Base-by-base conservation (phyloP, 805 yeast species). In the Saccharomycopsis oosterbeekiorum region DNA sequence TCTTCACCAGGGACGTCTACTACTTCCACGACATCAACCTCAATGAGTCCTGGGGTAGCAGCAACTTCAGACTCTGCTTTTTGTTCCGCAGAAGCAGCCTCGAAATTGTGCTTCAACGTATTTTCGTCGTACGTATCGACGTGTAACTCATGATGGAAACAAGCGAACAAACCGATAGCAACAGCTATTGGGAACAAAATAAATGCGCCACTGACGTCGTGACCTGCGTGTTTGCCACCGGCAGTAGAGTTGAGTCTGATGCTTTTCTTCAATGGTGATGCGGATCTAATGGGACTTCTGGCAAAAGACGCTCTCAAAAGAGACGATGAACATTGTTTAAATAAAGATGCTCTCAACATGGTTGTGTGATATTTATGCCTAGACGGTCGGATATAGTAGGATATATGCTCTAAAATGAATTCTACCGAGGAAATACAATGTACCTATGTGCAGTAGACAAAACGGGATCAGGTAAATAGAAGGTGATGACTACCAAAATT, bases 1-100 rank as follows among this genome's bases (percentile, higher is more conserved):
- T 76, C 76, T 64, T 79, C 82, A 59, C 93, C 50, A 5, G 26
- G 21, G 6, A 42, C 53, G 2, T 47, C 50, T 8, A 40, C 12
- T 2, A 42, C 53, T 5, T 47, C 53, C 34, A 47, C 53, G 9
- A 47, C 34, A 12, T 47, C 53, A 10, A 47, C 21, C 21, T 47
- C 53, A 47, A 47, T 8, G 9, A 39, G 41, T 21, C 29, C 41
- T 19, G 57, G 43, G n/a, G 10, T 19, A 47, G 53, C 53, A 29
- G 34, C 26, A 47, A 34, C 53, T 9, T 26, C 34, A 41, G 56
- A 12, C 15, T 39, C 51, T 41, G 19, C 54, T 55, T 57, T 56
- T 11, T 58, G 12, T 41, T 62, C 58, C n/a, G 50, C 39, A 29
- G 59, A 14, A 41, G 62, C 53, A 8, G 2, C 53, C 29, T 47